These are phyloP conservation scores for Fremontodendron californicum DNA, from an alignment of 345 rosid genomes.

Conservation along the genomic window DNA sequence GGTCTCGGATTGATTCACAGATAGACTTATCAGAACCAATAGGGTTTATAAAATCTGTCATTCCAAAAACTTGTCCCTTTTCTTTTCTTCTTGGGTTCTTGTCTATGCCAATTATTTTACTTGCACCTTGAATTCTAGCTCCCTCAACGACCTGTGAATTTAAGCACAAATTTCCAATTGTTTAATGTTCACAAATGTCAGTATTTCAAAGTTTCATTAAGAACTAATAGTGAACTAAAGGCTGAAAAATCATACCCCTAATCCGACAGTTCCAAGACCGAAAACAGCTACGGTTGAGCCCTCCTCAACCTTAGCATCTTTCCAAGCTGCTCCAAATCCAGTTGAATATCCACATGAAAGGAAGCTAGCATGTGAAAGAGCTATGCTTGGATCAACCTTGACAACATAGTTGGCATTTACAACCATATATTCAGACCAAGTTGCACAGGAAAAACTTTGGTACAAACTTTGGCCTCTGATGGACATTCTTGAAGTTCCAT, in stretches of 20 bases:
- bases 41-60: slow-evolving; percentile 60
- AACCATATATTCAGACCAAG: slow-evolving; percentile 63
- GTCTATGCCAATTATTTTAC: slow-evolving; percentile 59
- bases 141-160: slow-evolving; percentile 48
- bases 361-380: slow-evolving; percentile 42
- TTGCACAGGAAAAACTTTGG: slow-evolving; percentile 49
- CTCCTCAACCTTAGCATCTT: slow-evolving; percentile 42
- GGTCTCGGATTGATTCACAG: slow-evolving; percentile 33
- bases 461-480: slow-evolving; percentile 42
- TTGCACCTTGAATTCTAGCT: slow-evolving; percentile 55
- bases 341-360: slow-evolving; percentile 68
- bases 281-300: too few relatives aligned
- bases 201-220: neutral
- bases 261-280: slow-evolving; percentile 76
- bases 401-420: slow-evolving; percentile 38
- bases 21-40: slow-evolving; percentile 30
- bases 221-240: neutral
- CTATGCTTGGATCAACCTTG: slow-evolving; percentile 38
- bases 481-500: slow-evolving; percentile 56
- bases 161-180: neutral
- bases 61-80: slow-evolving; percentile 40
- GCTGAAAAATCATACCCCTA: slow-evolving; percentile 33
- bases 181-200: neutral
- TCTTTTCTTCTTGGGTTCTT: slow-evolving; percentile 31
- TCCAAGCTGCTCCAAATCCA: slow-evolving; percentile 70